A percentile compares a stretch with the other conserved stretches of the same genome.
These are phyloP conservation scores for Salvia rosmarinus DNA, from an alignment of 257 asterid species.

Conservation along the genomic window DNA sequence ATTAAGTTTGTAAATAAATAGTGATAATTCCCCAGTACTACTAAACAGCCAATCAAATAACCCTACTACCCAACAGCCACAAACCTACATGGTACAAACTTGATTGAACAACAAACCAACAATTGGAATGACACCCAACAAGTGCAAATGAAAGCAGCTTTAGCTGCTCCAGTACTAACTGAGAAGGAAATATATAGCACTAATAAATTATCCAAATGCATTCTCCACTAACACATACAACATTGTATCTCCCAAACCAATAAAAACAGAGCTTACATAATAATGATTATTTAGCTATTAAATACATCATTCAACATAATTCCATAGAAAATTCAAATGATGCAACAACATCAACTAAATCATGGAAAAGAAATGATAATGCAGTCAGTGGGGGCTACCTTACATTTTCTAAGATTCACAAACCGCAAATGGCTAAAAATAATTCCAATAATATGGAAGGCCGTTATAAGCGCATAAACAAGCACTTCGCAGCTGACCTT, in stretches of 20 bases:
- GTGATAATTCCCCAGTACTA: neutral
- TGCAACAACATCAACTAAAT: neutral
- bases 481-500: slow-evolving; percentile 92
- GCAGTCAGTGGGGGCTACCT: slow-evolving; percentile 12
- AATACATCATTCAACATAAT: neutral
- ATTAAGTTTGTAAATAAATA: neutral
- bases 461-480: slow-evolving; percentile 68
- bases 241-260: neutral
- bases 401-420: slow-evolving; percentile 24
- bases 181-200: no score
- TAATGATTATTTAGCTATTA: neutral
- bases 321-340: neutral
- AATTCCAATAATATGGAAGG: slow-evolving; percentile 51
- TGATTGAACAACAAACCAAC: neutral
- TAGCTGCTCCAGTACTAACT: no score
- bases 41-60: neutral
- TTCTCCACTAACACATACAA: neutral
- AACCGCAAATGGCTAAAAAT: slow-evolving; percentile 32
- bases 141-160: neutral
- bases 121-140: neutral
- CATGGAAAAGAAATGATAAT: neutral
- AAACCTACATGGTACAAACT: no score
- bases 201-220: neutral
- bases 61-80: no score
- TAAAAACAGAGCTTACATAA: no score